phyloP scores from a whole-genome alignment of 75 land plant species.

The Azolla pinnata region DNA sequence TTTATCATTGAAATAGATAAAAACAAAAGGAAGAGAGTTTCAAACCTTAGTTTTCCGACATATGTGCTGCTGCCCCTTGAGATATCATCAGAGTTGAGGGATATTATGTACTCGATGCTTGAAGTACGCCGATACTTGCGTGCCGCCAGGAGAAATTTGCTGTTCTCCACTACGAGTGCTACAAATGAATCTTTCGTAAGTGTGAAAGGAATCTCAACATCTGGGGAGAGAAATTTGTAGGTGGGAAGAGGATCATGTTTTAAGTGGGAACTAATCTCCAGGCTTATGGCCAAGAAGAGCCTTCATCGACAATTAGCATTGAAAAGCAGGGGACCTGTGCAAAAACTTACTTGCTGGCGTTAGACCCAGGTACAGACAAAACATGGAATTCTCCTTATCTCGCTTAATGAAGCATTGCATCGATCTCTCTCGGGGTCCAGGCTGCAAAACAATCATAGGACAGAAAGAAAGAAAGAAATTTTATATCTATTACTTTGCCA shows the following conservation, averaged over 20 bases:
- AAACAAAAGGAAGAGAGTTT: no score
- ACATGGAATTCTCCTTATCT: slow-evolving; percentile 62
- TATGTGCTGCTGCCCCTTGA: slow-evolving; percentile 40
- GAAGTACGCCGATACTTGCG: slow-evolving; percentile 40
- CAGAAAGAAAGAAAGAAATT: no score
- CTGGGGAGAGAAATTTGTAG: no score
- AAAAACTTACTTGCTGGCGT: slow-evolving; percentile 34
- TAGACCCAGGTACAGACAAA: slow-evolving; percentile 54
- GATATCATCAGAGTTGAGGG: slow-evolving; percentile 44
- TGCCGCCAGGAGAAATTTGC: slow-evolving; percentile 55
- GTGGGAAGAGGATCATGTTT: no score
- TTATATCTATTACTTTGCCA: no score
- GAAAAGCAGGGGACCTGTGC: slow-evolving; percentile 6
- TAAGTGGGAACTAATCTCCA: no score
- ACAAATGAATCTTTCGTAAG: no score
- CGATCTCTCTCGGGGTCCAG: slow-evolving; percentile 53
- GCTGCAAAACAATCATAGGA: no score
- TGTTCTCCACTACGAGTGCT: slow-evolving; percentile 33
- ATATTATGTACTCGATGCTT: slow-evolving; percentile 49
- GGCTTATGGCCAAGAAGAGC: no score
- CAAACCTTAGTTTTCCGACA: slow-evolving; percentile 57
- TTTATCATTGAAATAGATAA: no score
- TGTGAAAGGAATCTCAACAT: no score
- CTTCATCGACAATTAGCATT: no score
- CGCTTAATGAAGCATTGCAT: slow-evolving; percentile 61